Conservation (phyloP, 345 rosid genomes). For the Syzygium aromaticum region DNA sequence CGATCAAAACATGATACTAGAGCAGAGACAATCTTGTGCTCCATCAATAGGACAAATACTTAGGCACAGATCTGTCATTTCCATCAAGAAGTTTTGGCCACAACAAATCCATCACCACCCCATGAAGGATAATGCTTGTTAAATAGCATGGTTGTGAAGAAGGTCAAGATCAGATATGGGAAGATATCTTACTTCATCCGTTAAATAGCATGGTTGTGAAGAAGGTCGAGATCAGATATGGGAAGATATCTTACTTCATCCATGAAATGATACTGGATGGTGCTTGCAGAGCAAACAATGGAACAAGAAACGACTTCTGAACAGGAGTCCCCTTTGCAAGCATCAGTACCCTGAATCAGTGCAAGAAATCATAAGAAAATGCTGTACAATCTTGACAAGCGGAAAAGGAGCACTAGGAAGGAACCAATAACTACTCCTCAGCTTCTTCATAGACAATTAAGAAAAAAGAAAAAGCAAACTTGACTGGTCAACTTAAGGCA, state of each 20-base stretch:
- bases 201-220: background rate
- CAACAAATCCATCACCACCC: background rate
- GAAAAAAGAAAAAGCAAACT: background rate
- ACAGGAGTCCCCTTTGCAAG: conserved; percentile 65
- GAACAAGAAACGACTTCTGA: conserved; percentile 75
- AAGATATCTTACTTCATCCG: conserved; percentile 42
- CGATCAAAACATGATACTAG: background rate
- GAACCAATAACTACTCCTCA: background rate
- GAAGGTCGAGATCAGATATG: background rate
- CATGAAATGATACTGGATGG: conserved; percentile 60
- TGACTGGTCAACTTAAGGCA: background rate
- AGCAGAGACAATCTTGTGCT: background rate
- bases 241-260: conserved; percentile 51
- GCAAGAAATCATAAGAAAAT: background rate
- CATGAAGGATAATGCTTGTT: background rate
- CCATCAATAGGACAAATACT: background rate
- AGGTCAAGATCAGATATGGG: background rate
- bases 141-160: background rate
- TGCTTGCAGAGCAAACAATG: conserved; percentile 67
- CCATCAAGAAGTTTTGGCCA: background rate
- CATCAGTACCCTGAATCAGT: conserved; percentile 44
- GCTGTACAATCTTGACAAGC: background rate
- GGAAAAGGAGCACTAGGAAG: background rate
- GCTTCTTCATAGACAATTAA: background rate
- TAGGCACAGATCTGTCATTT: background rate